Conservation (phyloP, 768 basidiomycete species). For the Panellus pusillus region DNA sequence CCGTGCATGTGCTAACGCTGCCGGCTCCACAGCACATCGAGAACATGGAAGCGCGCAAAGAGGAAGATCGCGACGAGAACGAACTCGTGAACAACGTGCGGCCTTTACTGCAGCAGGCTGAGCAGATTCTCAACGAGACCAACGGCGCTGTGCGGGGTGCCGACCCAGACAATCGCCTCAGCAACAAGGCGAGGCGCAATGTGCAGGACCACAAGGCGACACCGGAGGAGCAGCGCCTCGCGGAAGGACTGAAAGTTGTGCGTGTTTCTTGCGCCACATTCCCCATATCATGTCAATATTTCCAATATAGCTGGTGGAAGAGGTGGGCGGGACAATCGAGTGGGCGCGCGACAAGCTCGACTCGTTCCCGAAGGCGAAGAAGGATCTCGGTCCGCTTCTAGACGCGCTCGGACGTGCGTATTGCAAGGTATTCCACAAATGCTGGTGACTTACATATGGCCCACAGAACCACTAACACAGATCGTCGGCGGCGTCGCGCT, state of each 20-base stretch:
- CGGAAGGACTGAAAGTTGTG: constrained; percentile 36
- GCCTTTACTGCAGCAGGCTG: constrained; percentile 37
- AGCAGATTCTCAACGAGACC: constrained; percentile 39
- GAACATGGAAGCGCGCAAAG: constrained; percentile 31
- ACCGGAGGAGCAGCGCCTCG: constrained; percentile 37
- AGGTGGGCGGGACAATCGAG: constrained; percentile 38
- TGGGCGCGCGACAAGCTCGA: constrained; percentile 39
- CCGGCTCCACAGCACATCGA: constrained; percentile 33
- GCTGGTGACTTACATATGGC: constrained; percentile 5
- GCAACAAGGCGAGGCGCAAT: constrained; percentile 35
- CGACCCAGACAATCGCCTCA: constrained; percentile 35
- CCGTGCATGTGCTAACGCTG: too few species aligned
- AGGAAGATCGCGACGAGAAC: constrained; percentile 36
- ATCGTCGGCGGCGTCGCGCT: constrained; percentile 38
- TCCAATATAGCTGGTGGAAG: constrained; percentile 32
- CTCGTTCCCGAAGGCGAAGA: constrained; percentile 38
- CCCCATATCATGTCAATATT: not conserved
- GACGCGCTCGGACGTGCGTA: constrained; percentile 32
- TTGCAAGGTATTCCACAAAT: not conserved
- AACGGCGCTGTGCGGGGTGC: constrained; percentile 36
- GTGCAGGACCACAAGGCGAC: constrained; percentile 35
- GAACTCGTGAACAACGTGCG: constrained; percentile 37
- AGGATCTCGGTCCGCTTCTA: constrained; percentile 37
- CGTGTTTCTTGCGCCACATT: not conserved
- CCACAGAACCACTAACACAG: constrained; percentile 28